phyloP scores from a whole-genome alignment of 345 rosid species.

The Excoecaria cochinchinensis region DNA sequence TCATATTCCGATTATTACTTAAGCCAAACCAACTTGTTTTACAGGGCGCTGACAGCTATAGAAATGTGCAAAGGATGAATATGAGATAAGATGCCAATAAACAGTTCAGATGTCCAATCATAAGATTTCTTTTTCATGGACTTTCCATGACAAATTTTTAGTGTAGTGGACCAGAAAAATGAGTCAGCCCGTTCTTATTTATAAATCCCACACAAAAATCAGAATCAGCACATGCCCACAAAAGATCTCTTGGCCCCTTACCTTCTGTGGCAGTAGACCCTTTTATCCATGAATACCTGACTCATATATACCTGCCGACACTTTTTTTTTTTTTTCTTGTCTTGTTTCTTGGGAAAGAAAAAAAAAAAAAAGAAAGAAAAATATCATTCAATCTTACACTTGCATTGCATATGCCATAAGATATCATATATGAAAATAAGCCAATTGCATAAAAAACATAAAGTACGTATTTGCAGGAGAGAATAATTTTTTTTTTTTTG shows the following conservation, averaged over 20 bases:
- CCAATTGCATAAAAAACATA: neutral
- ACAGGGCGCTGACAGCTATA: neutral
- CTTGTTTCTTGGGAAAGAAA: neutral
- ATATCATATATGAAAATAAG: neutral
- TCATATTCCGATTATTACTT: neutral
- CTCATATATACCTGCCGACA: slow-evolving; percentile 21
- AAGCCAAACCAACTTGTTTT: neutral
- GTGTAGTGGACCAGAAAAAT: slow-evolving; percentile 15
- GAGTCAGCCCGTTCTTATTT: neutral
- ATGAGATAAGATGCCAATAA: neutral
- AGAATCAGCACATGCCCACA: slow-evolving; percentile 19
- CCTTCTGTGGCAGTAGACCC: neutral
- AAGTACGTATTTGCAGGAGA: neutral
- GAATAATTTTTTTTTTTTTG: neutral
- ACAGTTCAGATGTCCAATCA: slow-evolving; percentile 22
- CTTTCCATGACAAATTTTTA: slow-evolving; percentile 1
- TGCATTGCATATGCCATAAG: neutral
- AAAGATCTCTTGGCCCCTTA: slow-evolving; percentile 19
- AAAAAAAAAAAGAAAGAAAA: neutral
- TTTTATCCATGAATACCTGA: too few species aligned
- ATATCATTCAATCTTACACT: neutral
- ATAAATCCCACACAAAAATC: neutral
- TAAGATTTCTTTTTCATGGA: neutral
- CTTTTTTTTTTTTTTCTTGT: slow-evolving; percentile 11
- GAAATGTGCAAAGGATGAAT: neutral